Percentiles rank a stretch among this genome's conserved stretches.
Evolutionary conservation across 495 filamentous ascomycete species (phyloP).

Genomic region (Penicillium cosmopolitanum): DNA sequence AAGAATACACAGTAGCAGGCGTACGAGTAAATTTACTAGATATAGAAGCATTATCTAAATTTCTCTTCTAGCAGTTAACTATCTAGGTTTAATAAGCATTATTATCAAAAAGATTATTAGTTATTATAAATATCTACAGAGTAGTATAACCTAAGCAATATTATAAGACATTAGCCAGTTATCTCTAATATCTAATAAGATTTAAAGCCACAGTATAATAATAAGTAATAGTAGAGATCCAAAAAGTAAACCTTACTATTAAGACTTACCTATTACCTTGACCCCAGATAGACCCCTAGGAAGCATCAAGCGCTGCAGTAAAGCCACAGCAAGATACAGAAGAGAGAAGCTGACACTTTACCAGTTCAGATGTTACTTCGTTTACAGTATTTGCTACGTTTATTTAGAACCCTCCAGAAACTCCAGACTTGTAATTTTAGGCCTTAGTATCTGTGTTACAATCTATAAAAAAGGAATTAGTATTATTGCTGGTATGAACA

Average conservation of each 20-base stretch:
- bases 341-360: neutral
- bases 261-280: neutral
- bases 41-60: neutral
- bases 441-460: no score
- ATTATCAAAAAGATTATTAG: slow-evolving; percentile 3
- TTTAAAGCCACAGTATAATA: no score
- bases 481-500: no score
- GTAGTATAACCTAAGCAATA: neutral
- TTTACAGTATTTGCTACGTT: slow-evolving; percentile 4
- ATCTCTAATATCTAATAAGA: no score
- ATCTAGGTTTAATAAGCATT: slow-evolving; percentile 3
- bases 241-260: no score
- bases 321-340: slow-evolving; percentile 5
- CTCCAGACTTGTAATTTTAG: no score
- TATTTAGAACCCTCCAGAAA: neutral
- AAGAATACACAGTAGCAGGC: neutral
- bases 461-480: no score
- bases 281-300: neutral
- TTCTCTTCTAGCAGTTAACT: neutral
- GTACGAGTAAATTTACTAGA: neutral
- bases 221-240: no score
- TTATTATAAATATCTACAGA: neutral
- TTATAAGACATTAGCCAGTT: no score
- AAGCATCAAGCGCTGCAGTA: neutral
- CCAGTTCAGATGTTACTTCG: slow-evolving; percentile 3